These are phyloP conservation scores for Entophlyctis luteolus DNA, from an alignment of 192 early-diverging fungal genomes.

Conservation along the genomic window DNA sequence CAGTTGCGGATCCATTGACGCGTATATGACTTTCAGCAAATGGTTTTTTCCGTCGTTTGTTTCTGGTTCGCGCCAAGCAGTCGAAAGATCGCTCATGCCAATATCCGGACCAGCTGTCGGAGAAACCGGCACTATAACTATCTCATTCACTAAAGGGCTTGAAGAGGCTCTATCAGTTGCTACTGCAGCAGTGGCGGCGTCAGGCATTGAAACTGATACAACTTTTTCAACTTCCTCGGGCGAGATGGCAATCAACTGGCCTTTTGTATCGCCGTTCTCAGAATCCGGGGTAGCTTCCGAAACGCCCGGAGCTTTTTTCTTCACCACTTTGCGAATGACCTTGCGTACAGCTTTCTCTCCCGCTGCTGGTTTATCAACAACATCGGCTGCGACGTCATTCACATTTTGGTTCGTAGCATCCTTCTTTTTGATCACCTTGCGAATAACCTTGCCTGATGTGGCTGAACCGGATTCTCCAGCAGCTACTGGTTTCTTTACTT, in stretches of 20 bases:
- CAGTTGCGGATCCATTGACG: conserved; percentile 1
- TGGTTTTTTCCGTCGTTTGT: no score
- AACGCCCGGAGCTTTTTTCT: no score
- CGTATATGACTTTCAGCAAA: no score
- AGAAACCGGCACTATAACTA: background rate
- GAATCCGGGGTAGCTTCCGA: no score
- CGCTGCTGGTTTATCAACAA: conserved; percentile 18
- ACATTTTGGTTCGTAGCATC: background rate
- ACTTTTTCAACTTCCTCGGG: no score
- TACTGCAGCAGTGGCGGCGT: no score
- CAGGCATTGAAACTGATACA: no score
- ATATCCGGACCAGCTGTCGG: background rate
- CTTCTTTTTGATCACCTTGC: conserved; percentile 19
- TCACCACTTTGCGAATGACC: background rate
- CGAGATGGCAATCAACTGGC: no score
- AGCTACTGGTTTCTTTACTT: conserved; percentile 3
- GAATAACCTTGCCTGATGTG: background rate
- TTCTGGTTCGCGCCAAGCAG: no score
- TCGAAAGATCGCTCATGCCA: background rate
- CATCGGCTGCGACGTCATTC: conserved; percentile 1
- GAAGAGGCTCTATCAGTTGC: no score
- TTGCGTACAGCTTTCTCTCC: background rate
- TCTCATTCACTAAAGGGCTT: no score
- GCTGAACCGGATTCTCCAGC: background rate
- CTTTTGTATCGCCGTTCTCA: no score